phyloP scores from a whole-genome alignment of 202 grass and related monocot genomes.

The Setaria italica region DNA sequence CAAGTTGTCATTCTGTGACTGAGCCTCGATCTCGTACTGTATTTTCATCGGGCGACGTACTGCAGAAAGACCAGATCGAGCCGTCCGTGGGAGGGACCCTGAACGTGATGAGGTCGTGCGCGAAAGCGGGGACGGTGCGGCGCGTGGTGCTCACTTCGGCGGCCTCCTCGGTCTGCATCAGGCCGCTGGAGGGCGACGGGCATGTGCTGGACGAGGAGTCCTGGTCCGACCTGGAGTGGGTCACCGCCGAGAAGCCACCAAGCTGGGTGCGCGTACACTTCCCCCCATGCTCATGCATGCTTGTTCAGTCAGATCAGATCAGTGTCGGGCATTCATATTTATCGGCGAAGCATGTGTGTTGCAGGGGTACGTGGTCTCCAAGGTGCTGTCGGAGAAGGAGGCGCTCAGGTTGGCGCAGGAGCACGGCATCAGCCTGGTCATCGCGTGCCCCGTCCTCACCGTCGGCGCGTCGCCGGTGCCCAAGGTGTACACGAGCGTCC shows the following conservation, averaged over 20 bases:
- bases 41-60: not conserved
- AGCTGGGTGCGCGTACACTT: slow-evolving; percentile 50
- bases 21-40: no score
- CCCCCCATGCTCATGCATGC: no score
- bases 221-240: slow-evolving; percentile 72
- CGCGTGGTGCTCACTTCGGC: slow-evolving; percentile 74
- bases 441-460: slow-evolving; percentile 44
- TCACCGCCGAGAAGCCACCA: slow-evolving; percentile 48
- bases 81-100: slow-evolving; percentile 54
- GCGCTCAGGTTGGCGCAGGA: slow-evolving; percentile 60
- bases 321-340: no score
- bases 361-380: slow-evolving; percentile 68
- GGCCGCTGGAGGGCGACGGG: slow-evolving; percentile 51
- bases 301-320: no score
- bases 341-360: no score
- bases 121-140: slow-evolving; percentile 56
- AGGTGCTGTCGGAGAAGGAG: slow-evolving; percentile 67
- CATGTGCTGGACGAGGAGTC: slow-evolving; percentile 63
- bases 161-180: slow-evolving; percentile 38
- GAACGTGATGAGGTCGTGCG: slow-evolving; percentile 79
- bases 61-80: slow-evolving; percentile 64
- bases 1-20: no score
- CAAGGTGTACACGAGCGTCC: slow-evolving; percentile 28
- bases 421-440: slow-evolving; percentile 65
- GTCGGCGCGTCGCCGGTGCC: slow-evolving; percentile 47